Conservation (phyloP, 371 early-diverging fungal genomes). For the Mucor mucedo region DNA sequence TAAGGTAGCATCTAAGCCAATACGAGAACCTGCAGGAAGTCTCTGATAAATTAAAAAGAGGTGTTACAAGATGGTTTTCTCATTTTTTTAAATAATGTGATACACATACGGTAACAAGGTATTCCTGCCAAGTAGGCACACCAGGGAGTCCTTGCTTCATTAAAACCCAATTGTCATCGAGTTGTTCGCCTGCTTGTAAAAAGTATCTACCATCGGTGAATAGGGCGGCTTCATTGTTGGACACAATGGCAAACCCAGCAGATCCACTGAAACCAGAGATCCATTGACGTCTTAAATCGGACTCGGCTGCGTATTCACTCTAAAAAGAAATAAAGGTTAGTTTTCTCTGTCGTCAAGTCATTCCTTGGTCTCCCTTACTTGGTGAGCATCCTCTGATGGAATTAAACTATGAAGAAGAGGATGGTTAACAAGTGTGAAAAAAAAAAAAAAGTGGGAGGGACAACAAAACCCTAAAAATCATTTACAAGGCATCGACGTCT, state of each 20-base stretch:
- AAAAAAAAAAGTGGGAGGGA: neutral
- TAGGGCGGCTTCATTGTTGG: slow-evolving; percentile 72
- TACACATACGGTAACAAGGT: slow-evolving; percentile 64
- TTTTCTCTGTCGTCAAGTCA: neutral
- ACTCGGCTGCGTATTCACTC: slow-evolving; percentile 94
- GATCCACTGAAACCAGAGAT: slow-evolving; percentile 98
- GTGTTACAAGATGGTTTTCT: neutral
- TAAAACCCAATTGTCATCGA: slow-evolving; percentile 89
- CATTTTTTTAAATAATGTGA: neutral
- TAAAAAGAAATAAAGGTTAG: slow-evolving; percentile 30
- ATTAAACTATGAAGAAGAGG: slow-evolving; percentile 52
- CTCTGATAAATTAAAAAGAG: slow-evolving; percentile 34
- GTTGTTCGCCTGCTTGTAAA: slow-evolving; percentile 94
- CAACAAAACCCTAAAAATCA: neutral
- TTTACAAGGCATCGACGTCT: slow-evolving; percentile 32
- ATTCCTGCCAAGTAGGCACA: slow-evolving; percentile 91
- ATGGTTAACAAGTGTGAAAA: neutral
- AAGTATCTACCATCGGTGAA: slow-evolving; percentile 99
- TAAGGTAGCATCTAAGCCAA: slow-evolving; percentile 87
- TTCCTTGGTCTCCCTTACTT: slow-evolving; percentile 46
- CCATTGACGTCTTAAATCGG: slow-evolving; percentile 85
- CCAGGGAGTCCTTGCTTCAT: slow-evolving; percentile 91
- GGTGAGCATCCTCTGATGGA: slow-evolving; percentile 86
- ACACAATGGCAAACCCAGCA: slow-evolving; percentile 89
- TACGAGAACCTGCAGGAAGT: slow-evolving; percentile 69